Conservation (phyloP, 2,329 filamentous ascomycete genomes). For the Trichoderma sp. region DNA sequence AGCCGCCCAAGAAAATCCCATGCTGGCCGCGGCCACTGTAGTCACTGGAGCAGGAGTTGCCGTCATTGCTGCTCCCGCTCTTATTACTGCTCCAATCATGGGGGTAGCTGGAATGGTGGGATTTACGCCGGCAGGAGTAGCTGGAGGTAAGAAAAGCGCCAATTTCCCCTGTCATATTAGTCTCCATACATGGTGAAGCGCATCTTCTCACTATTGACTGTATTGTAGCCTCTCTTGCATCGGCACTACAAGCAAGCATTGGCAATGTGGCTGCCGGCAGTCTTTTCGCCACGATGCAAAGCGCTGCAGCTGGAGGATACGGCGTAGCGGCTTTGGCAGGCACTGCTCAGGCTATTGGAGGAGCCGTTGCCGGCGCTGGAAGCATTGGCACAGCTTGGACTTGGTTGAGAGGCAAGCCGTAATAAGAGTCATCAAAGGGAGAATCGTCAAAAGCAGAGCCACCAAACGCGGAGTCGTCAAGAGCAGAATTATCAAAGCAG, state of each 20-base stretch:
- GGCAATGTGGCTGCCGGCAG: constrained; percentile 33
- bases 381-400: not conserved
- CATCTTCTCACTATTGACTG: not conserved
- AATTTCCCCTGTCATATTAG: not conserved
- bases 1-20: not conserved
- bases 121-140: constrained; percentile 29
- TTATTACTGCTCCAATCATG: constrained; percentile 27
- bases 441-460: not conserved
- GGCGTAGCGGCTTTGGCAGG: constrained; percentile 31
- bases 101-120: constrained; percentile 28
- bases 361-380: not conserved
- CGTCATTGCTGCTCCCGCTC: not conserved
- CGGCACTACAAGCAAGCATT: constrained; percentile 32
- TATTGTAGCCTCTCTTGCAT: constrained; percentile 32
- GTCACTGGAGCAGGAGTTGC: constrained; percentile 1
- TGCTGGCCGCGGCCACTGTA: not conserved
- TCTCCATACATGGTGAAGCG: not conserved
- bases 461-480: not conserved
- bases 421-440: not conserved
- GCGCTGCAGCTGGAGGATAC: constrained; percentile 36
- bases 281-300: constrained; percentile 37
- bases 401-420: not conserved
- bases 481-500: not conserved
- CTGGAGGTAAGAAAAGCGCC: constrained; percentile 25
- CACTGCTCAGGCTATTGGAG: constrained; percentile 27